Conservation (phyloP, 768 basidiomycete species). For the Tulasnella sp. region DNA sequence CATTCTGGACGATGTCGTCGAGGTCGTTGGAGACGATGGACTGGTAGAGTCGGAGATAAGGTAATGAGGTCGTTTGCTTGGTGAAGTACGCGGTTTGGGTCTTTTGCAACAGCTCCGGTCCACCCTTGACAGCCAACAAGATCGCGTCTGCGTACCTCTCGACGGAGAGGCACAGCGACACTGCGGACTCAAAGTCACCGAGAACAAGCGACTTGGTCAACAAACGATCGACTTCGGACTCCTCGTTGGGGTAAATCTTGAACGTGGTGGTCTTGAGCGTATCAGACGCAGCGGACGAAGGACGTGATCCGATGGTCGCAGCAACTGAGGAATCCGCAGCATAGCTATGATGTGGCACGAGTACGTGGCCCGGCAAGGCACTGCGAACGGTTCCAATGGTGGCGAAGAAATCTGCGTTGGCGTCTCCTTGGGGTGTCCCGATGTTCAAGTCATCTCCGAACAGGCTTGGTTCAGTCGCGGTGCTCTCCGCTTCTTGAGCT, state of each 20-base stretch:
- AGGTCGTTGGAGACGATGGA: conserved; percentile 89
- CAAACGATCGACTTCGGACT: conserved; percentile 78
- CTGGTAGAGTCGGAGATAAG: conserved; percentile 91
- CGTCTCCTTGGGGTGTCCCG: conserved; percentile 57
- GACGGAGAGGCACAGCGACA: conserved; percentile 79
- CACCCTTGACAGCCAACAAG: conserved; percentile 84
- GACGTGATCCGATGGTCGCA: conserved; percentile 86
- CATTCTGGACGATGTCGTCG: conserved; percentile 90
- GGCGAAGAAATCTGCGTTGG: conserved; percentile 83
- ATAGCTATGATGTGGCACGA: conserved; percentile 73
- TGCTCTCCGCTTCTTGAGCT: conserved; percentile 56
- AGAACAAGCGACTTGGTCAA: conserved; percentile 90
- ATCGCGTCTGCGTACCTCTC: conserved; percentile 93
- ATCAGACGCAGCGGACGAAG: conserved; percentile 66
- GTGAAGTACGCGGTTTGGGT: conserved; percentile 95
- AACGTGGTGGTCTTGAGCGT: conserved; percentile 79
- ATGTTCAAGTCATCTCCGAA: conserved; percentile 69
- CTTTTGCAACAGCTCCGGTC: conserved; percentile 71
- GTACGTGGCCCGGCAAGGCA: conserved; percentile 39
- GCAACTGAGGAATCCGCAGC: conserved; percentile 84
- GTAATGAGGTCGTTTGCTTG: conserved; percentile 59
- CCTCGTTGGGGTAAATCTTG: conserved; percentile 80
- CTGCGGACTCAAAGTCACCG: conserved; percentile 92
- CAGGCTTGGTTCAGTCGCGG: conserved; percentile 67
- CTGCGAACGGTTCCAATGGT: conserved; percentile 47